A percentile compares a stretch with the other conserved stretches of the same genome.
Conservation (phyloP, 2,329 filamentous ascomycete genomes). For the Dactylellina cionopaga region DNA sequence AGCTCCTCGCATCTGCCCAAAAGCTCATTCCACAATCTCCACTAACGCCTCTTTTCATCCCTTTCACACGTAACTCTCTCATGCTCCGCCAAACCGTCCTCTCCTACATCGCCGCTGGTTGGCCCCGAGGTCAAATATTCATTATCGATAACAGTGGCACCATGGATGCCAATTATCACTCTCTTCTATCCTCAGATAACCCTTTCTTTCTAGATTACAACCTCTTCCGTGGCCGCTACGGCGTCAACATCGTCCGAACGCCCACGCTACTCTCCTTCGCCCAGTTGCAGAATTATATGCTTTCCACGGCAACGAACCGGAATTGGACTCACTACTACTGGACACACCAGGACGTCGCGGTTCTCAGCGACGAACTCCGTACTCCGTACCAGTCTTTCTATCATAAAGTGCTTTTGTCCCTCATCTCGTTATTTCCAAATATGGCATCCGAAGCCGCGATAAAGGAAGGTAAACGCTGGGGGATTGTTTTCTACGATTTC, state of each 20-base stretch:
- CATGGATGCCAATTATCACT: constrained; percentile 66
- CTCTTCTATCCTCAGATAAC: constrained; percentile 66
- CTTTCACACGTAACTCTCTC: constrained; percentile 69
- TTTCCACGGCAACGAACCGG: constrained; percentile 63
- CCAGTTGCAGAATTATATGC: constrained; percentile 68
- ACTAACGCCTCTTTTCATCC: constrained; percentile 67
- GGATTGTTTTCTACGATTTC: constrained; percentile 67
- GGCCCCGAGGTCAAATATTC: constrained; percentile 69
- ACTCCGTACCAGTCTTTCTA: constrained; percentile 58
- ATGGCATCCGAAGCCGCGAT: neutral
- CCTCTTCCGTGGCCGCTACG: constrained; percentile 64
- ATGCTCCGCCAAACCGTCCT: constrained; percentile 68
- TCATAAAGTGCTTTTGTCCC: constrained; percentile 54
- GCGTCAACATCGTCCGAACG: constrained; percentile 66
- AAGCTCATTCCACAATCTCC: constrained; percentile 22
- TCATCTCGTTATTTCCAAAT: constrained; percentile 7
- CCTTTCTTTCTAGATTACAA: constrained; percentile 69
- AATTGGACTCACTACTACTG: constrained; percentile 67
- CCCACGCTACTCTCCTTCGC: constrained; percentile 68
- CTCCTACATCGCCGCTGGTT: constrained; percentile 69
- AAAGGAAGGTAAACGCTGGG: constrained; percentile 62
- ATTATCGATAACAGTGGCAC: constrained; percentile 71
- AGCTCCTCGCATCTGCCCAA: neutral
- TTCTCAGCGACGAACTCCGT: constrained; percentile 62
- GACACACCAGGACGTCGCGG: constrained; percentile 69